Base-by-base conservation (phyloP, 805 yeast genomes). In the Yarrowia divulgata region DNA sequence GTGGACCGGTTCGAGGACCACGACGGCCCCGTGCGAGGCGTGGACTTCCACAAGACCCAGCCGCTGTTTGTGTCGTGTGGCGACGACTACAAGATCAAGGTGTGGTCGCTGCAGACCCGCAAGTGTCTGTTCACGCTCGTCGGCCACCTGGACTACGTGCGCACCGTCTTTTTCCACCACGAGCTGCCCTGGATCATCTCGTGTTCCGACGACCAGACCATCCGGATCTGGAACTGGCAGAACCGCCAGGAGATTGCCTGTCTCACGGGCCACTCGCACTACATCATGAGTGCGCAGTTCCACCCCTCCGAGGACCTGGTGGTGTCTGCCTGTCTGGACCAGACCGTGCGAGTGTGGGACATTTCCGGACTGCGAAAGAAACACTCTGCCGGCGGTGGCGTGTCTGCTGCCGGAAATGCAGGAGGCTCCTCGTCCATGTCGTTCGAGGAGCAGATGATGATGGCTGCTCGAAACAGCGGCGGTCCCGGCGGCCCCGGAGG, bases 211-310 rank as follows among this genome's bases (percentile, higher is more conserved):
- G 99, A 95, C 83, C 99, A 95, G 81, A 95, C 99, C 40, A 93
- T 96, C 73, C 86, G 99, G 78, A 94, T 95, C 73, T 95, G 99
- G 99, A 96, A 95, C 81, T 95, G 99, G 99, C 99, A 96, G 83
- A 93, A 93, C 79, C 88, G 99, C 74, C 94, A 93, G 78, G 98
- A 95, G 76, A 90, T 95, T 76, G 98, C 98, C 10, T 92, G 97
- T 76, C 82, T 95, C 74, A 94, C 99, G 8, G 99, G 99, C 71
- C 99, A 95, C 80, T 93, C 92, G 81, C 99, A 95, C 81, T 95
- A 96, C 80, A 98, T 95, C 69, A 91, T 95, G 95, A 90, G 96
- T 75, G 98, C 99, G 1, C 96, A 91, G 79, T 95, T 95, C 85
- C 99, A 95, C 78, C 98, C 98, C 55, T 82, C 88, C 60, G 97